phyloP scores from a whole-genome alignment of 2,329 filamentous ascomycete species.

The Scedosporium apiospermum region DNA sequence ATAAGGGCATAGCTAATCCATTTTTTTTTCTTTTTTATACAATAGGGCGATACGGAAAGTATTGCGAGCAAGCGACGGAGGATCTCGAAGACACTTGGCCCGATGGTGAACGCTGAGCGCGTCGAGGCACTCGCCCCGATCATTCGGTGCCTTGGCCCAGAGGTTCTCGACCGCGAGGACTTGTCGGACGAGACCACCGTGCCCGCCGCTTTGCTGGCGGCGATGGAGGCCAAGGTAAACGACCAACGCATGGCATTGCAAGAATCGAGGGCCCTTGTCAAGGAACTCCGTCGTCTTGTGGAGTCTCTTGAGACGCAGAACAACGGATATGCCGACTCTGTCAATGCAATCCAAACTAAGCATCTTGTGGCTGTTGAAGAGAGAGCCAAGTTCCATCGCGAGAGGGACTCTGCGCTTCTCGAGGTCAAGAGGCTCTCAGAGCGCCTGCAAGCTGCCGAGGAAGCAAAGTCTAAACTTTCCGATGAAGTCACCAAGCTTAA shows the following conservation, averaged over 20 bases:
- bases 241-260: not conserved
- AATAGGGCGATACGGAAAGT: constrained; percentile 2
- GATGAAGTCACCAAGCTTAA: constrained; percentile 14
- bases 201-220: constrained; percentile 5
- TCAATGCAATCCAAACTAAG: constrained; percentile 33
- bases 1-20: not conserved
- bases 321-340: constrained; percentile 33
- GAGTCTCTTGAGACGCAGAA: constrained; percentile 33
- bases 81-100: not conserved
- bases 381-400: constrained; percentile 34
- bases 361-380: constrained; percentile 43
- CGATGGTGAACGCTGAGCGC: constrained; percentile 1
- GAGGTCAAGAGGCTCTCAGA: constrained; percentile 22
- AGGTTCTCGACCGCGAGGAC: not conserved
- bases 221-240: constrained; percentile 10
- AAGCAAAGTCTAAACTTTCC: constrained; percentile 27
- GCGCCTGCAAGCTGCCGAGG: constrained; percentile 22
- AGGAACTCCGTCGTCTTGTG: constrained; percentile 30
- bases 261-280: constrained; percentile 19
- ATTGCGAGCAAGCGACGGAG: not conserved
- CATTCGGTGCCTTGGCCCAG: constrained; percentile 1
- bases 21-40: too few relatives aligned
- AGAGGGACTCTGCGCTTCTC: constrained; percentile 24
- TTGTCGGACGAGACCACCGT: constrained; percentile 11
- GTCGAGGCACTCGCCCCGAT: not conserved